Evolutionary conservation across 208 protist genomes (phyloP).

Genomic region (Crithidia thermophila): DNA sequence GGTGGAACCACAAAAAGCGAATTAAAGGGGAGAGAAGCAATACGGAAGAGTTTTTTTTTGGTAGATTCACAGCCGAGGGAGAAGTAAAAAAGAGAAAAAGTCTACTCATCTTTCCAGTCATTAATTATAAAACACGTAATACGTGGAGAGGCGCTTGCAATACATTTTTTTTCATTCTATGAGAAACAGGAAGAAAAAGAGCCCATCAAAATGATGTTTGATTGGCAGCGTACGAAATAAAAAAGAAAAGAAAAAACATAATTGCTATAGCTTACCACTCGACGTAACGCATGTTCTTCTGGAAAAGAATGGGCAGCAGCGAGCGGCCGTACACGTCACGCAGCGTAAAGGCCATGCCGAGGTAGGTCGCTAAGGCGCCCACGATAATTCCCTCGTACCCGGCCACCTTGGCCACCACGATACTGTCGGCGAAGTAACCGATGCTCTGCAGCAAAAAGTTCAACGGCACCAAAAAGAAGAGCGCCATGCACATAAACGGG

Average conservation of each 20-base stretch:
- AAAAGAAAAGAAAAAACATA: constrained; percentile 4
- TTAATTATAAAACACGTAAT: too few species aligned
- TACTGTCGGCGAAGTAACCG: constrained; percentile 29
- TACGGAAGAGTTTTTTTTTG: too few species aligned
- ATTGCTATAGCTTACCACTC: constrained; percentile 24
- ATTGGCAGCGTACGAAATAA: not conserved
- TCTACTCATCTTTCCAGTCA: too few species aligned
- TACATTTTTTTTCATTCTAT: too few species aligned
- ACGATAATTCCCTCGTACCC: constrained; percentile 59
- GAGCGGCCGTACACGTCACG: constrained; percentile 48
- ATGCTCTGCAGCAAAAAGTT: constrained; percentile 36
- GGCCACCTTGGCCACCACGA: constrained; percentile 26
- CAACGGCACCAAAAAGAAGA: constrained; percentile 34
- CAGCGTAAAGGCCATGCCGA: constrained; percentile 48
- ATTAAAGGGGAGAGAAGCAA: too few species aligned
- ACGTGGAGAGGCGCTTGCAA: too few species aligned
- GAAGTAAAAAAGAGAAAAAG: too few species aligned
- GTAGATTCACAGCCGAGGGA: too few species aligned
- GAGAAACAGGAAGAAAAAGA: too few species aligned
- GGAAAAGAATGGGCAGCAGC: constrained; percentile 35
- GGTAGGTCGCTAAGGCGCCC: constrained; percentile 53
- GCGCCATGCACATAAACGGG: constrained; percentile 31
- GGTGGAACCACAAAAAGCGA: too few species aligned
- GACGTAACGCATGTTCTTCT: constrained; percentile 32
- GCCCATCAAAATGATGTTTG: too few species aligned